Evolutionary conservation across 129 eudicot species (phyloP), one percentile per base, ranked within the genome.

Genomic region (Deinandra increscens): DNA sequence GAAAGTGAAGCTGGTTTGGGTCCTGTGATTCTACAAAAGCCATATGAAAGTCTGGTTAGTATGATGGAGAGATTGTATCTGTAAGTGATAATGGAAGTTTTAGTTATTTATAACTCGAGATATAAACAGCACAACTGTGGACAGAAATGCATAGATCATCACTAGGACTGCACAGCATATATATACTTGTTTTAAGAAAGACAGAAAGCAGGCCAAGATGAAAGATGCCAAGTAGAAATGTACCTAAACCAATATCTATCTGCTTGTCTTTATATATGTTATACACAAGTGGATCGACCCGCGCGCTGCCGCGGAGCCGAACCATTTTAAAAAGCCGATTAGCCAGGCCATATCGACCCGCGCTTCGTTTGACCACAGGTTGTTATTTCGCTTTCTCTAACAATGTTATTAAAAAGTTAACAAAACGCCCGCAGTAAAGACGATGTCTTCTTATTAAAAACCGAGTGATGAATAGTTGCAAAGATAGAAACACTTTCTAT

Each of bases 1-100:
- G 69, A 71, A 84, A 74, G 72, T 87, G 84, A 58, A 75, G 91
- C 22, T 76, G 61, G 61, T 76, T 64, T 5, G 48, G 29, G 64
- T 69, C 70, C 10, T 36, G 78, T 36, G 62, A 73, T 54, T 66
- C 67, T 33, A 41, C 59, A 43, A 44, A 44, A 66, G 73, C 74
- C 79, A 66, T 75, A 19, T 42, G 12, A 19, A 7, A 31, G 68
- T 45, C 39, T 41, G 26, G 46, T 31, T 51, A 19, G 12, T 61
- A 46, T 62, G 70, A 50, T 39, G 20, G 44, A 37, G 56, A 3
- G 12, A 39, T 43, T 29, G 56, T n/a, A 29, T 41, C 23, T 64
- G 23, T 64, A 34, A 26, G 12, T 6, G 26, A 73, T 23, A 15
- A 39, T 63, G 54, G 33, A 74, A 39, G 39, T 56, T 56, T 50